Evolutionary conservation across 2,329 filamentous ascomycete species (phyloP), one percentile per base, ranked within the genome.

Genomic region (Fusarium bactridioides): DNA sequence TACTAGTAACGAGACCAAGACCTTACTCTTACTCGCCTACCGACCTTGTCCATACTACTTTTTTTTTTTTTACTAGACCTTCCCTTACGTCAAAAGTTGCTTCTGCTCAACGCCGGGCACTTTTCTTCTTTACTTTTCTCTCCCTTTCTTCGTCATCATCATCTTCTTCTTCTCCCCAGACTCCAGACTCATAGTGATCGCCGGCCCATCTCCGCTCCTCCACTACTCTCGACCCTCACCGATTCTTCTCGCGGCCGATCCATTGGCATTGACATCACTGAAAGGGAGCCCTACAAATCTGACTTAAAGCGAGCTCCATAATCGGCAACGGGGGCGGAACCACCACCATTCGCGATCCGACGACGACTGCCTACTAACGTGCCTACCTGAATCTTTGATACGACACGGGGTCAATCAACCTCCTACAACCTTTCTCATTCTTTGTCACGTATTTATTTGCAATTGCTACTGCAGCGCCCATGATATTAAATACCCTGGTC

Each of bases 181-280:
- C 48, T 47, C 51, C 45, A 69, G 40, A 65, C 29, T 43, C 23
- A 41, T 11, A 50, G 41, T 57, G 70, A 73, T 73, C 67, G 67
- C 45, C 67, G 41, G 51, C 18, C 37, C 31, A 55, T 72, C 70
- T 73, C 67, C 70, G 63, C 70, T 60, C 59, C 58, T 73, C 70
- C 67, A 64, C 66, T 48, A 48, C 58, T 35, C 33, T 68, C 45
- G 43, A 61, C 57, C 45, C 70, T 73, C 70, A 69, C 70, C 70
- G 71, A 68, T 74, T 74, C 47, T 72, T 74, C 27, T 54, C 50
- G 70, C 37, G 63, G 70, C 59, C 47, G 63, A 73, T 65, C 70
- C 59, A 58, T 74, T 67, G 62, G 58, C 50, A 72, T 72, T 72
- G 70, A 74, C 67, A 73, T 74, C 70, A 74, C 67, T 58, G 27